Conservation (phyloP, 2,329 filamentous ascomycete species). For the Diplodia mutila region DNA sequence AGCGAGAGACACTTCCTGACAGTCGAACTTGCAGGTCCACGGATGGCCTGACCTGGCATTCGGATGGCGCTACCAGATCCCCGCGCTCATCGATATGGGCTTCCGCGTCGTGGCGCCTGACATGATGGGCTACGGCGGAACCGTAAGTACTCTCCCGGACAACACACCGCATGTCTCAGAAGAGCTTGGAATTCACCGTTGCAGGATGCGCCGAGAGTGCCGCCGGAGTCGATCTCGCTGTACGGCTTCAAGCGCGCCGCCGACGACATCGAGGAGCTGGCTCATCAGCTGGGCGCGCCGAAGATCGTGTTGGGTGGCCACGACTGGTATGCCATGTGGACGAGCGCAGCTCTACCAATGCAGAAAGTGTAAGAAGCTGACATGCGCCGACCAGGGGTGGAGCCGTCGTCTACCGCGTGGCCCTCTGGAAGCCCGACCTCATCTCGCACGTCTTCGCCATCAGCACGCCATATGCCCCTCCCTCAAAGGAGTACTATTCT, state of each 20-base stretch:
- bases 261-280: constrained; percentile 75
- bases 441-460: constrained; percentile 76
- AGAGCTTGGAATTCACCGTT: not conserved
- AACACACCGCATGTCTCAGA: too few relatives aligned
- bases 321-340: constrained; percentile 77
- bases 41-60: constrained; percentile 83
- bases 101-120: constrained; percentile 83
- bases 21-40: constrained; percentile 56
- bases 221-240: constrained; percentile 62
- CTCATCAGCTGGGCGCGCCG: constrained; percentile 58
- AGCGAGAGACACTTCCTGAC: not conserved
- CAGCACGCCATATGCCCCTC: constrained; percentile 74
- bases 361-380: not conserved
- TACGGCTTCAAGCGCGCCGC: constrained; percentile 75
- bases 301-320: constrained; percentile 83
- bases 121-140: constrained; percentile 83
- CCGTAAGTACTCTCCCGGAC: constrained; percentile 49
- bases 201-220: constrained; percentile 53
- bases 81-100: constrained; percentile 70
- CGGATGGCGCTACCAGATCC: constrained; percentile 90
- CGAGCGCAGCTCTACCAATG: too few relatives aligned
- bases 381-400: constrained; percentile 59
- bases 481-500: constrained; percentile 56
- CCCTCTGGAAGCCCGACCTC: constrained; percentile 72
- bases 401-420: constrained; percentile 72